These are phyloP conservation scores for Neofusicoccum laricinum DNA, from an alignment of 2,329 filamentous ascomycete genomes.

Conservation along the genomic window DNA sequence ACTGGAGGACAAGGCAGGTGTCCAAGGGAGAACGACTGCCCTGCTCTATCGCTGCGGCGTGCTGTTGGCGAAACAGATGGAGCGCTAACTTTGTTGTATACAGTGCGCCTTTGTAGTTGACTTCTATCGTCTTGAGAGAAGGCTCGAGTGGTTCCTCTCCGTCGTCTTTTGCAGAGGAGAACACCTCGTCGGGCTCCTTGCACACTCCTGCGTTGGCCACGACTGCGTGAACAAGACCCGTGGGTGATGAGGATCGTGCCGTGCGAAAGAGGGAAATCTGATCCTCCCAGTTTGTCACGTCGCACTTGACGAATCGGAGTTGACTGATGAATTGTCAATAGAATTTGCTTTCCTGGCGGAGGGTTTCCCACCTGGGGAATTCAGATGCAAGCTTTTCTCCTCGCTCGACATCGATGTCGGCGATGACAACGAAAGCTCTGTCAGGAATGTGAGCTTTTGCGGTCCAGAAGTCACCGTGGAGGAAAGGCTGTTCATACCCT, in stretches of 20 bases:
- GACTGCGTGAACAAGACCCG: constrained; percentile 44
- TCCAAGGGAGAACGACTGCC: neutral
- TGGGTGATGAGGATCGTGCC: constrained; percentile 36
- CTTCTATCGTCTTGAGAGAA: constrained; percentile 41
- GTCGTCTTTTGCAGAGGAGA: constrained; percentile 21
- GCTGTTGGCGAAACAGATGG: constrained; percentile 41
- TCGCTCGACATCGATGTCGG: neutral
- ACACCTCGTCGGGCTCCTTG: constrained; percentile 37
- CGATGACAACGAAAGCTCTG: neutral
- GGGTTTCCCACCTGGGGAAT: neutral
- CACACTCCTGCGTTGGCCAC: constrained; percentile 49
- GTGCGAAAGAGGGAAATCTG: constrained; percentile 43
- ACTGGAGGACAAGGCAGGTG: neutral
- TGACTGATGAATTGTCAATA: constrained; percentile 16
- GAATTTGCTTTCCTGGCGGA: neutral
- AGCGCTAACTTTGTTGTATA: constrained; percentile 49
- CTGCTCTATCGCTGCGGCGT: neutral
- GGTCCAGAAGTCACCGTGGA: neutral
- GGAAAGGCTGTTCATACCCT: neutral
- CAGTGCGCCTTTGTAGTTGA: constrained; percentile 42
- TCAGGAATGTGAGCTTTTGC: neutral
- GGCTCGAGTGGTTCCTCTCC: constrained; percentile 31
- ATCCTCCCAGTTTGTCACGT: constrained; percentile 45
- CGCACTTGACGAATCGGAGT: constrained; percentile 39
- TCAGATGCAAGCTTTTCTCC: neutral